phyloP scores from a whole-genome alignment of 2,329 filamentous ascomycete genomes.

The Colletotrichum coccodes region DNA sequence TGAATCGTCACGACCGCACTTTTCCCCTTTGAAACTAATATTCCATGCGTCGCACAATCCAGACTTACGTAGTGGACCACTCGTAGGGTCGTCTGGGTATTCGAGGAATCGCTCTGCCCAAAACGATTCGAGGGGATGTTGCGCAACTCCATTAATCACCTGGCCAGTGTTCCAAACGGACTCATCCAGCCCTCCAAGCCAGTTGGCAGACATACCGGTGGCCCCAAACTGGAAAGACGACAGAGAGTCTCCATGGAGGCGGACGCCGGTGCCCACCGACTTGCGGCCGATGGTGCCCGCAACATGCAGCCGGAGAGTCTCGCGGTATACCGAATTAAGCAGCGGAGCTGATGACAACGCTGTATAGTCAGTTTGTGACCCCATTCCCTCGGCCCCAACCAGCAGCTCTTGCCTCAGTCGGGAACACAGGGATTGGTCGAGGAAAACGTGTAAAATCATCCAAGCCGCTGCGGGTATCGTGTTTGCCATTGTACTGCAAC shows the following conservation, averaged over 20 bases:
- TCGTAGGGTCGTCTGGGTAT: conserved; percentile 31
- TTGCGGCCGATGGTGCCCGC: conserved; percentile 15
- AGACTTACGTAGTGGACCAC: conserved; percentile 23
- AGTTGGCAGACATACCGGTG: conserved; percentile 7
- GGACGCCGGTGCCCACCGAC: not conserved
- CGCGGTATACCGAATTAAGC: conserved; percentile 24
- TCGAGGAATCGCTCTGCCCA: conserved; percentile 35
- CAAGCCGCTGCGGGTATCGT: conserved; percentile 16
- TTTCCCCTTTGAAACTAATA: not conserved
- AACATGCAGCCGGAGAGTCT: conserved; percentile 17
- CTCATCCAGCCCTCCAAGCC: conserved; percentile 18
- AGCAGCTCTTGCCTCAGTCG: conserved; percentile 11
- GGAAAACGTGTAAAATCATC: conserved; percentile 19
- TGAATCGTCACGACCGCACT: not conserved
- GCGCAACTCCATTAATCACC: not conserved
- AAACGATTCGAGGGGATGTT: conserved; percentile 23
- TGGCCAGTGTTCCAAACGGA: conserved; percentile 17
- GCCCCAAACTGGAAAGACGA: not conserved
- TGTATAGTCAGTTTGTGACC: not conserved
- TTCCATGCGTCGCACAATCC: not conserved
- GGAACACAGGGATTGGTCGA: not conserved
- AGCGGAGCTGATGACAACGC: not conserved
- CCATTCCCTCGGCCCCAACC: not conserved
- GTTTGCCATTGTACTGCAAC: conserved; percentile 16
- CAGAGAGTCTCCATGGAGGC: not conserved